A percentile compares a stretch with the other conserved stretches of the same genome.
phyloP scores from a whole-genome alignment of 2,329 filamentous ascomycete genomes.

The Berkeleyomyces rouxiae region DNA sequence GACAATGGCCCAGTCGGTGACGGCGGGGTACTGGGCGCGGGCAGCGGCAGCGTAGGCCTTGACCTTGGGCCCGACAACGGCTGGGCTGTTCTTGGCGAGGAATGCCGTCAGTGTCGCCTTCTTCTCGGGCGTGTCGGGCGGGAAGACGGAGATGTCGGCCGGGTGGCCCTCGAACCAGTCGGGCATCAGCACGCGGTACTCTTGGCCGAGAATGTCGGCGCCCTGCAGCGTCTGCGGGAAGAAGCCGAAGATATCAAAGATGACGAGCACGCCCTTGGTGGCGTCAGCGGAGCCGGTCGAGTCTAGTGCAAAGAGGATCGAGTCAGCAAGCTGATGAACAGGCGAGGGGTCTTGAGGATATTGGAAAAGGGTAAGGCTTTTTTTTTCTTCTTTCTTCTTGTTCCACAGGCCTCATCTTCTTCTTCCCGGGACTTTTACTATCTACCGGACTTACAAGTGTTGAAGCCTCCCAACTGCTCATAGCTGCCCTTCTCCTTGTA shows the following conservation, averaged over 20 bases:
- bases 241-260: slow-evolving; percentile 56
- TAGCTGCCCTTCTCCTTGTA: slow-evolving; percentile 41
- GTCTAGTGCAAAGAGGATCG: slow-evolving; percentile 20
- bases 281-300: slow-evolving; percentile 31
- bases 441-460: slow-evolving; percentile 34
- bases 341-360: background rate
- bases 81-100: slow-evolving; percentile 35
- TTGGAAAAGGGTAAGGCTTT: background rate
- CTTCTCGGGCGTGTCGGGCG: slow-evolving; percentile 48
- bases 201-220: slow-evolving; percentile 48
- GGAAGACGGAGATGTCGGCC: slow-evolving; percentile 40
- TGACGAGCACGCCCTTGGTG: slow-evolving; percentile 41
- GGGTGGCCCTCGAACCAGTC: slow-evolving; percentile 77
- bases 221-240: slow-evolving; percentile 54
- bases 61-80: slow-evolving; percentile 31
- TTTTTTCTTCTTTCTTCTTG: background rate
- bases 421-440: too few relatives aligned
- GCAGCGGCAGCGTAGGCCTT: slow-evolving; percentile 39
- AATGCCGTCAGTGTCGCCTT: slow-evolving; percentile 40
- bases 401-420: background rate
- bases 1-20: slow-evolving; percentile 43
- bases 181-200: slow-evolving; percentile 78
- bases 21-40: slow-evolving; percentile 32
- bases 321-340: background rate
- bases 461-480: slow-evolving; percentile 37